These are phyloP conservation scores for Saprolegnia diclina DNA, from an alignment of 352 stramenopile genomes.

Conservation along the genomic window DNA sequence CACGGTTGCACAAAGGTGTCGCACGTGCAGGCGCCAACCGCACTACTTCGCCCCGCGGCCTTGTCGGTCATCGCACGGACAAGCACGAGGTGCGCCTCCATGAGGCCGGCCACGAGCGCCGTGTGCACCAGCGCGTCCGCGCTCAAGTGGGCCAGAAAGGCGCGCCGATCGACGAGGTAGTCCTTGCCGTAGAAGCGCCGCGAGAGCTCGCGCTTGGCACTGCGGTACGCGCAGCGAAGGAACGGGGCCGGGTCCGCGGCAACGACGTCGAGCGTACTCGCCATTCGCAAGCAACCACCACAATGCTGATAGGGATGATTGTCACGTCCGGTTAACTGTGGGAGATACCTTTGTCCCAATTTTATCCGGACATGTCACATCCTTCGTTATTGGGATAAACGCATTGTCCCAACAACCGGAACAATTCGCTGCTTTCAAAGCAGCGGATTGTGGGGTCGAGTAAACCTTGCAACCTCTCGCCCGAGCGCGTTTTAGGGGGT, in stretches of 20 bases:
- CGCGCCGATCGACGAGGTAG: constrained; percentile 13
- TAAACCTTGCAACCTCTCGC: too few relatives aligned
- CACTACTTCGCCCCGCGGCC: background rate
- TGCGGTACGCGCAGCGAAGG: background rate
- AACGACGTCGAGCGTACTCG: too few relatives aligned
- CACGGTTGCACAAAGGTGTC: background rate
- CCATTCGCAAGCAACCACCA: too few relatives aligned
- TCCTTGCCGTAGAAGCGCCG: constrained; percentile 33
- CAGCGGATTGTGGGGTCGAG: too few relatives aligned
- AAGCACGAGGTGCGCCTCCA: background rate
- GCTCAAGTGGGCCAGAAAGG: background rate
- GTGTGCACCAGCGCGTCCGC: background rate
- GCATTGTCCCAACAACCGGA: too few relatives aligned
- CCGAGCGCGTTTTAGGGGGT: too few relatives aligned
- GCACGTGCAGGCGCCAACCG: background rate
- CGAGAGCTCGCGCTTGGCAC: background rate
- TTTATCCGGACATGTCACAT: too few relatives aligned
- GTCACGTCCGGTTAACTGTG: too few relatives aligned
- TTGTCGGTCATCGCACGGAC: background rate
- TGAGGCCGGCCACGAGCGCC: background rate
- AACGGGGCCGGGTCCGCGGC: background rate
- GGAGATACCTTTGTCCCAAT: too few relatives aligned
- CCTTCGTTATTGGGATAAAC: too few relatives aligned
- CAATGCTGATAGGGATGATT: too few relatives aligned
- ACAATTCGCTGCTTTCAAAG: too few relatives aligned